Conservation (phyloP, 108 stramenopile species). For the Conticribra guillardii region DNA sequence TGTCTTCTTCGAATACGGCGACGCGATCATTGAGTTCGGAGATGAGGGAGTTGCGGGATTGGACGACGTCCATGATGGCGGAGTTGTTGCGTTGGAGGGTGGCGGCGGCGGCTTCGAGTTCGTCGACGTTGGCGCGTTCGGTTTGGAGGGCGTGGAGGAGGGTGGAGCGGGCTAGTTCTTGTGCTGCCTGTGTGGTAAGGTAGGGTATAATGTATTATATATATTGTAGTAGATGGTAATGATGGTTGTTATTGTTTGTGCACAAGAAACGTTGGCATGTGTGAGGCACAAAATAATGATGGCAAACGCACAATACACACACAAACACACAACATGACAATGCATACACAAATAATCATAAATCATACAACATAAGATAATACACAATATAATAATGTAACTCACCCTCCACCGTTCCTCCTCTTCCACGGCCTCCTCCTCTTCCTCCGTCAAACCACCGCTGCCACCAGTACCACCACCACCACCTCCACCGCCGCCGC, state of each 20-base stretch:
- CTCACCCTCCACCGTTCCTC: conserved; percentile 45
- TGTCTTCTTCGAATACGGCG: conserved; percentile 88
- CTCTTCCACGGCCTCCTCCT: conserved; percentile 39
- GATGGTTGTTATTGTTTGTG: no score
- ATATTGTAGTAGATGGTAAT: no score
- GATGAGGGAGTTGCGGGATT: conserved; percentile 71
- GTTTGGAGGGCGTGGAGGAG: conserved; percentile 74
- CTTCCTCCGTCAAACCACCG: conserved; percentile 4
- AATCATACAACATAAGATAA: no score
- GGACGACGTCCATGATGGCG: conserved; percentile 79
- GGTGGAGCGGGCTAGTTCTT: conserved; percentile 75
- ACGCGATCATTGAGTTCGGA: conserved; percentile 84
- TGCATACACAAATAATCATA: no score
- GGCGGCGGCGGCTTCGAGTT: conserved; percentile 63
- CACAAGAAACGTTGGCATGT: no score
- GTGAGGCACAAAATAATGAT: no score
- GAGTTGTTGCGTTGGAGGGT: conserved; percentile 79
- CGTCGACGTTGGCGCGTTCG: conserved; percentile 76
- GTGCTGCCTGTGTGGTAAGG: conserved; percentile 51
- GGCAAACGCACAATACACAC: no score
- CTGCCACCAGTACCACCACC: no score
- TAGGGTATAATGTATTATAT: no score
- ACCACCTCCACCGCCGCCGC: conserved; percentile 16
- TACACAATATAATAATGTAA: no score
- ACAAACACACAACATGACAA: no score